These are phyloP conservation scores for Ganoderma boninense DNA, from an alignment of 1,284 basidiomycete species.

Conservation along the genomic window DNA sequence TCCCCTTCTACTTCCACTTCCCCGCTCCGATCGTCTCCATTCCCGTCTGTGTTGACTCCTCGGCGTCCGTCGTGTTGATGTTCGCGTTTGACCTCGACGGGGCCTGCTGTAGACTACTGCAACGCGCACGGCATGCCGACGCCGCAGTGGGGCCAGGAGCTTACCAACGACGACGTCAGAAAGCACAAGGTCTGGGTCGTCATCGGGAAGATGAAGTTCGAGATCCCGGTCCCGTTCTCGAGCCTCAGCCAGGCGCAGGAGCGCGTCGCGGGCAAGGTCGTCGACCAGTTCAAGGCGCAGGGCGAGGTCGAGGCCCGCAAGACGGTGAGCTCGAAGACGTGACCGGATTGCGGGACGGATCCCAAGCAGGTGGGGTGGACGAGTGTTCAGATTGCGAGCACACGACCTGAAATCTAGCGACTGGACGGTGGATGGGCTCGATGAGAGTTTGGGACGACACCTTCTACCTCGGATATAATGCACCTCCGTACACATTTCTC, in stretches of 20 bases:
- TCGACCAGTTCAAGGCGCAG: slow-evolving; percentile 42
- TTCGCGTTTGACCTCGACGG: not conserved
- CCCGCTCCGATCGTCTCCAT: not conserved
- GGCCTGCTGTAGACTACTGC: slow-evolving; percentile 44
- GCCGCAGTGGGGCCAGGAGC: slow-evolving; percentile 46
- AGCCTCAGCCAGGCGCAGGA: slow-evolving; percentile 47
- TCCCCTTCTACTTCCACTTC: not conserved
- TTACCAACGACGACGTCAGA: slow-evolving; percentile 30
- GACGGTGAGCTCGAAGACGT: not conserved
- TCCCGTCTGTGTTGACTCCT: not conserved
- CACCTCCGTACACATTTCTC: not conserved
- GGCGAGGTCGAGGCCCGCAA: not conserved
- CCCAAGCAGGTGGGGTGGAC: not conserved
- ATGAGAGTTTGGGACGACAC: not conserved
- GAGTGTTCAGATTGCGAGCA: not conserved
- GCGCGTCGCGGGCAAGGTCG: slow-evolving; percentile 49
- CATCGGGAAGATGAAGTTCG: slow-evolving; percentile 50
- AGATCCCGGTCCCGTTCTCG: slow-evolving; percentile 47
- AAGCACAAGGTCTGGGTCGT: slow-evolving; percentile 52
- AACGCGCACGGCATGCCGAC: slow-evolving; percentile 26
- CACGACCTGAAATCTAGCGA: not conserved
- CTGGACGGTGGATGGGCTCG: not conserved
- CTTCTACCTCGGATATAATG: not conserved
- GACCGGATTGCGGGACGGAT: not conserved
- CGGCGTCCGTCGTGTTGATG: not conserved